Base-by-base conservation (phyloP, 2,329 filamentous ascomycete genomes). In the Aspergillus sp. region DNA sequence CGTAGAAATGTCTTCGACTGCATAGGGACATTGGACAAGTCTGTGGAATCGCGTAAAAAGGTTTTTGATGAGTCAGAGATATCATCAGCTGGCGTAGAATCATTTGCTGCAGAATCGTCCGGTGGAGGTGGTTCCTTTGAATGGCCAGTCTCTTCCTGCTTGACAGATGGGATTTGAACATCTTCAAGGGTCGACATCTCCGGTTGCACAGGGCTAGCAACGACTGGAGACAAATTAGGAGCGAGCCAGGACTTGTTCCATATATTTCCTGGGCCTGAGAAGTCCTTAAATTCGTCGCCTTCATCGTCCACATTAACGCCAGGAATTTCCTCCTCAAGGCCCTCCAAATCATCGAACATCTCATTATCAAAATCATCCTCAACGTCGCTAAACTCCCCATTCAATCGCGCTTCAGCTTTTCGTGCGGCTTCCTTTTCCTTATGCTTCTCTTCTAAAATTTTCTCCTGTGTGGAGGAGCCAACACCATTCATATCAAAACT, bases 401-500 rank as follows among this genome's bases (percentile, higher is more conserved):
- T 69, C 42, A 68, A 48, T 18, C 56, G 65, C 12, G 66, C 65
- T 32, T 71, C 65, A 12, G 68, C 68, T 55, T 68, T 75, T 50
- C 73, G 71, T 30, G 71, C 74, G 58, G 81, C 74, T 68, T 81
- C 75, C 73, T 84, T 74, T 68, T 80, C 73, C 73, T 84, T 80
- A 63, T 87, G 84, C 51, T 84, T 84, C 58, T 88, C 85, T 71
- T 88, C 85, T 34, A 88, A 71, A 6, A 86, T 71, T 61, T 81
- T 82, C 65, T 88, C 85, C 66, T 88, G 84, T 0, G 79, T 77
- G 4, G 81, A 78, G 5, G 84, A 85, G 53, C 83, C 85, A 9
- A 79, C 77, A 15, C 80, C 81, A 5, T 78, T 80, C 64, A 87
- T 81, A 60, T 88, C 85, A 62, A 88, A 88, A 63, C 85, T 88